Evolutionary conservation across 1,284 basidiomycete species (phyloP), one percentile per base, ranked within the genome.

Genomic region (Cystobasidium slooffiae): DNA sequence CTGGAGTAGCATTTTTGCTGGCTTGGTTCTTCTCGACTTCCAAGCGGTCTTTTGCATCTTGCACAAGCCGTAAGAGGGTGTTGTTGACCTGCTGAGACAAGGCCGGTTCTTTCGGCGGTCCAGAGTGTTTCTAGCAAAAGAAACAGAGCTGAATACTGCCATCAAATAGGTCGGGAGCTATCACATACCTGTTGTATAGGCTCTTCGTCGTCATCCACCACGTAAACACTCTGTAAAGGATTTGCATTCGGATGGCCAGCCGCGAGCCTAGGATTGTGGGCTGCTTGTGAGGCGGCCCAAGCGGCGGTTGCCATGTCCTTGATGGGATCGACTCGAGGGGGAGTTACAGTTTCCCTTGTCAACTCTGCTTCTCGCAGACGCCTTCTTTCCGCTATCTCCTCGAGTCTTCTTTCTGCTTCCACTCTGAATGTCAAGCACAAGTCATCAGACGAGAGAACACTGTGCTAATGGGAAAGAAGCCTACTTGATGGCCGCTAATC

Each of bases 221-320:
- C 56, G 20, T 59, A 59, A n/a, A n/a, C 20, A n/a, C n/a, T 41
- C 6, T n/a, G 56, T 22, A 53, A 37, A 24, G 64, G 64, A 20
- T 66, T 52, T 14, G 64, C 64, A 53, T 53, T 53, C 6, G 64
- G 64, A 53, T 66, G 64, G 5, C 64, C 64, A 18, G 51, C 64
- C 16, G 64, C 64, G 1, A 47, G 41, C 37, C 64, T 37, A 3
- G 64, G 64, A 39, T 66, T 66, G n/a, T 31, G 4, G n/a, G n/a
- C 43, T 7, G 47, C 8, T 18, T 51, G 64, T 22, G 49, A 37
- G 9, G 64, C 64, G 6, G 64, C 49, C 47, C 47, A 53, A 39
- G 44, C 64, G 6, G 43, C 47, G 8, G 47, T 51, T 18, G 18
- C 41, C 16, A 10, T 31, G 24, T 44, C 24, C 24, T 31, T n/a